Conservation (phyloP, 2,329 filamentous ascomycete genomes). For the Capronia americana region DNA sequence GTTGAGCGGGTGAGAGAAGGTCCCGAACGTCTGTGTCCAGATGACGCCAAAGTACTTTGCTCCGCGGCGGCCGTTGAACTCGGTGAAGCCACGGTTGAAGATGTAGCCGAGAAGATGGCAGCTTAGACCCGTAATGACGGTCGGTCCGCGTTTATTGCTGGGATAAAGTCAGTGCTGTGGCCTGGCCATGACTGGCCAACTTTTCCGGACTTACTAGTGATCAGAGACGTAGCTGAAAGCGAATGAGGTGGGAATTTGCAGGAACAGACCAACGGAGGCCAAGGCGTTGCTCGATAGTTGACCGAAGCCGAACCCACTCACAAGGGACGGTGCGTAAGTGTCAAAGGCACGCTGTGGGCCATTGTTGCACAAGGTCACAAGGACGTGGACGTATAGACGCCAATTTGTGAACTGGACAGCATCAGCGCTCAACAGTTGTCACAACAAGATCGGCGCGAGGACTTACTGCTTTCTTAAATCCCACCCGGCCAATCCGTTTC, state of each 20-base stretch:
- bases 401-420: constrained; percentile 54
- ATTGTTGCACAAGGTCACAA: constrained; percentile 59
- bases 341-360: constrained; percentile 54
- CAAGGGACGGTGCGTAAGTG: constrained; percentile 62
- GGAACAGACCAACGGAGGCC: constrained; percentile 61
- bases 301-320: constrained; percentile 60
- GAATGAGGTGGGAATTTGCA: constrained; percentile 61
- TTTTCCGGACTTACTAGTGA: constrained; percentile 51
- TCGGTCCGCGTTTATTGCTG: constrained; percentile 56
- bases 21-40: constrained; percentile 62
- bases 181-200: not conserved
- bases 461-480: constrained; percentile 51
- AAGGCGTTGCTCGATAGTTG: constrained; percentile 60
- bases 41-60: constrained; percentile 62
- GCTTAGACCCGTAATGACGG: constrained; percentile 58
- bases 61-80: constrained; percentile 48
- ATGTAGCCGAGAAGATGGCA: constrained; percentile 60
- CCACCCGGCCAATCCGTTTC: constrained; percentile 52
- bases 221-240: constrained; percentile 61
- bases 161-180: not conserved
- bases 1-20: constrained; percentile 59
- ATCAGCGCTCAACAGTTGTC: constrained; percentile 14
- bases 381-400: constrained; percentile 60
- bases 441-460: constrained; percentile 42
- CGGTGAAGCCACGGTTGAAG: constrained; percentile 61